Base-by-base conservation (phyloP, 176 grass and related monocot genomes). In the Thalia dealbata region DNA sequence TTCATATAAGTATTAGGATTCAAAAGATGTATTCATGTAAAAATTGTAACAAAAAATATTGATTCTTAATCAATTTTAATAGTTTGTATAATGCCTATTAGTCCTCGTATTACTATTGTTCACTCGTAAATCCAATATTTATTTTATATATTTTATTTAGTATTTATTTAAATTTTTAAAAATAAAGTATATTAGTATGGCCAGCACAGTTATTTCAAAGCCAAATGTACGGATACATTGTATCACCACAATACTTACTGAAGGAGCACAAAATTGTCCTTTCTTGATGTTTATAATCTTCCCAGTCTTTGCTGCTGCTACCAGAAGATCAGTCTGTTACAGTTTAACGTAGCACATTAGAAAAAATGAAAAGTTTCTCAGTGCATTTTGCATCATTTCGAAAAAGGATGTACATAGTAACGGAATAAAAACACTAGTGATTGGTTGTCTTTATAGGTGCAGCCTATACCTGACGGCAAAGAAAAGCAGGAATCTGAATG, bases 201-300 rank as follows among this genome's bases (percentile, higher is more conserved):
- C n/a, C n/a, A n/a, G n/a, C 32, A 38, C 4, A 38, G 32, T 38
- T 38, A 38, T 38, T 38, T 4, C 4, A 38, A 38, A 2, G 32
- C 32, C 32, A 38, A 38, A 4, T 38, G 32, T 4, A 38, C 32
- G 3, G 32, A 38, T 38, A 38, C 4, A 38, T 38, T 1, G 32
- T 38, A 38, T 38, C 32, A 4, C 1, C 32, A 38, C 32, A 38
- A 38, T 38, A 38, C 93, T 92, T 86, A 96, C 93, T 38, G 93
- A 90, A 61, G 93, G 77, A 10, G 89, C 89, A 80, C 93, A 96
- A 76, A 96, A 91, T 90, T 96, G 93, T 59, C 87, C 93, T 86
- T 96, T 96, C 84, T 96, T 96, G 75, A 96, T 96, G 76, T 90
- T 96, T 78, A 96, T 92, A 73, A 96, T 96, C 82, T 81, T 96